Evolutionary conservation across 192 early-diverging fungal species (phyloP).

Genomic region (Jimgerdemannia flammicorona): DNA sequence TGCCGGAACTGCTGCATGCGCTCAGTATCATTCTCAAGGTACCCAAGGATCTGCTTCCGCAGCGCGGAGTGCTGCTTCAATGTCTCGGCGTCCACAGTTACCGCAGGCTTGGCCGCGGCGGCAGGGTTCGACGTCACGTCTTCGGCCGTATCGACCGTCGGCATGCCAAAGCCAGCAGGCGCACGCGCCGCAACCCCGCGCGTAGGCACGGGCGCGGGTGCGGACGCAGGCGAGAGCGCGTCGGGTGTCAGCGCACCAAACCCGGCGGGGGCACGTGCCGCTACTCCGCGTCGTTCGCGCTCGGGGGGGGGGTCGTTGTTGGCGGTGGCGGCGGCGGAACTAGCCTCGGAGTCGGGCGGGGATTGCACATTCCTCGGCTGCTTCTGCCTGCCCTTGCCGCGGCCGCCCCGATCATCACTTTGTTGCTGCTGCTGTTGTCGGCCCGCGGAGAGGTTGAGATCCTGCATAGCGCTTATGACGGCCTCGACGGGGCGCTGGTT

Average conservation of each 20-base stretch:
- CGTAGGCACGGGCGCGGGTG: too few species aligned
- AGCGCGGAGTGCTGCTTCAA: constrained; percentile 35
- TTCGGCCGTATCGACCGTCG: not conserved
- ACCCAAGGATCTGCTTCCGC: constrained; percentile 31
- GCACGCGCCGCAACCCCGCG: constrained; percentile 12
- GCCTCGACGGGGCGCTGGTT: not conserved
- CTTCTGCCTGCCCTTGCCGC: not conserved
- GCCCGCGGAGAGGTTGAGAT: not conserved
- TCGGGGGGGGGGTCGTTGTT: not conserved
- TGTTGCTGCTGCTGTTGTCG: constrained; percentile 2
- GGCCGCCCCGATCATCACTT: not conserved
- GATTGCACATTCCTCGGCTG: not conserved
- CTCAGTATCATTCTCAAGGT: constrained; percentile 23
- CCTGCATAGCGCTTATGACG: not conserved
- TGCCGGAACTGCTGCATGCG: constrained; percentile 45
- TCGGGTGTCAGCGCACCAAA: not conserved
- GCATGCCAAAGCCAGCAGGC: not conserved
- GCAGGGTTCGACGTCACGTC: not conserved
- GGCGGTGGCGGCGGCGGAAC: not conserved
- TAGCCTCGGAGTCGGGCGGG: not conserved
- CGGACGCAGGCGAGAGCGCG: not conserved
- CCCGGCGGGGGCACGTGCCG: constrained; percentile 3
- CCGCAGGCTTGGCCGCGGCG: not conserved
- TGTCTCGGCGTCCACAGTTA: not conserved
- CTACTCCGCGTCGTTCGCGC: not conserved